A percentile compares a stretch with the other conserved stretches of the same genome.
These are phyloP conservation scores for Amanita exitialis DNA, from an alignment of 768 basidiomycete species.

Conservation along the genomic window DNA sequence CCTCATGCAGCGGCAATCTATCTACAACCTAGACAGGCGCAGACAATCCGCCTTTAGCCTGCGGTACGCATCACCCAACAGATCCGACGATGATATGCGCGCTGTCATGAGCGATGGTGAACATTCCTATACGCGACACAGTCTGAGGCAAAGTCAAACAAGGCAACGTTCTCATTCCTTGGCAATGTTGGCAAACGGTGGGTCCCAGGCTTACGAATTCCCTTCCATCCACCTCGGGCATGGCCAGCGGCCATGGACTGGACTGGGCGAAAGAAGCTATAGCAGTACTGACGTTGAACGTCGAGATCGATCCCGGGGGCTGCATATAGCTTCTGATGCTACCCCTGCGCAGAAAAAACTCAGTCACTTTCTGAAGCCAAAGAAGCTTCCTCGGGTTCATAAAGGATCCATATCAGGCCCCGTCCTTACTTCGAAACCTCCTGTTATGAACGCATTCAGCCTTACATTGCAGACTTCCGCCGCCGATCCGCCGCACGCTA, in stretches of 20 bases:
- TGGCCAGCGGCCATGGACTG: background rate
- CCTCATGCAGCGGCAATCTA: constrained; percentile 13
- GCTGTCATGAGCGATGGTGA: constrained; percentile 4
- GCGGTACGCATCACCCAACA: background rate
- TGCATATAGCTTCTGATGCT: constrained; percentile 4
- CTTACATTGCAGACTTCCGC: constrained; percentile 5
- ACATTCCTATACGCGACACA: background rate
- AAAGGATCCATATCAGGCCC: constrained; percentile 17
- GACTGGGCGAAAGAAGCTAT: background rate
- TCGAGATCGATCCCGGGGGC: background rate
- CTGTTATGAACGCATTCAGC: constrained; percentile 4
- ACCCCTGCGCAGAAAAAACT: constrained; percentile 8
- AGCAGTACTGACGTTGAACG: background rate
- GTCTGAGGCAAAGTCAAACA: background rate
- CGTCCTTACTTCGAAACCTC: constrained; percentile 7
- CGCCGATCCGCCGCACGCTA: background rate
- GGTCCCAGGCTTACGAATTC: constrained; percentile 1
- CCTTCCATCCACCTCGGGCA: background rate
- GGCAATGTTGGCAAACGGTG: background rate
- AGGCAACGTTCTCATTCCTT: constrained; percentile 5
- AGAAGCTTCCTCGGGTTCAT: constrained; percentile 13
- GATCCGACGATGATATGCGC: constrained; percentile 1
- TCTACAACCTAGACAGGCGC: constrained; percentile 7
- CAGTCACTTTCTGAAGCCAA: constrained; percentile 13
- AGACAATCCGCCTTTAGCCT: constrained; percentile 4